Evolutionary conservation across 345 rosid species (phyloP).

Genomic region (Aethionema arabicum): DNA sequence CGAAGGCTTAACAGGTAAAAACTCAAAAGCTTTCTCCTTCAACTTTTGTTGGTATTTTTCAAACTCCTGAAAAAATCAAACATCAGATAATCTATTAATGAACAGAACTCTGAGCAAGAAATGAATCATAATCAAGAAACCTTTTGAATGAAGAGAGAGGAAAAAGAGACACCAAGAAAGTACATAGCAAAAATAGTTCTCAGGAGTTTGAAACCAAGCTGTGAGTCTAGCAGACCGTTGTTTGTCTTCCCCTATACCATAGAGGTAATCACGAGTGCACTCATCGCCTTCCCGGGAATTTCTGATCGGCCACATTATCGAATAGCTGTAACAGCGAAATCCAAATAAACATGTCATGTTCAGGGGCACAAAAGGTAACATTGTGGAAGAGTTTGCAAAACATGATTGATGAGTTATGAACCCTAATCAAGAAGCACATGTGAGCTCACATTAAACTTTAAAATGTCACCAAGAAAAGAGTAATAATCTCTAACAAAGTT

Average conservation of each 20-base stretch:
- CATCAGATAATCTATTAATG: constrained; percentile 20
- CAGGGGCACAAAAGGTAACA: constrained; percentile 14
- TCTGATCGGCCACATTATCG: constrained; percentile 80
- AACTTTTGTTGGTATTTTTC: constrained; percentile 54
- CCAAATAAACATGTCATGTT: constrained; percentile 13
- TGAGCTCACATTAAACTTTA: constrained; percentile 10
- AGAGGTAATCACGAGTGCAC: constrained; percentile 81
- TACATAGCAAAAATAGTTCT: constrained; percentile 76
- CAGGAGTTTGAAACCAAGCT: constrained; percentile 88
- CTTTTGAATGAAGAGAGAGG: constrained; percentile 1
- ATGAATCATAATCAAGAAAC: constrained; percentile 6
- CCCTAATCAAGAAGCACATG: constrained; percentile 15
- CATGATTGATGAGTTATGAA: background rate
- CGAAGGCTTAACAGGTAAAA: constrained; percentile 40
- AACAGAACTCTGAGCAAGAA: constrained; percentile 21
- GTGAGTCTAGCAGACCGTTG: constrained; percentile 92
- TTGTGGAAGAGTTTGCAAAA: constrained; percentile 1
- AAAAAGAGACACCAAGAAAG: constrained; percentile 2
- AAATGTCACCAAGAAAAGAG: constrained; percentile 9
- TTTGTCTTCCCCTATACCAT: constrained; percentile 89
- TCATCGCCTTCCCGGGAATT: constrained; percentile 61
- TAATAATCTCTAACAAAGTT: background rate
- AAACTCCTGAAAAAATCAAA: constrained; percentile 55
- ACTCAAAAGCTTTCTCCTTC: constrained; percentile 41
- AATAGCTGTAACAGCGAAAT: constrained; percentile 53